Percentiles rank a stretch among this genome's conserved stretches.
Conservation (phyloP, 2,329 filamentous ascomycete species). For the Pseudogymnoascus sp. region DNA sequence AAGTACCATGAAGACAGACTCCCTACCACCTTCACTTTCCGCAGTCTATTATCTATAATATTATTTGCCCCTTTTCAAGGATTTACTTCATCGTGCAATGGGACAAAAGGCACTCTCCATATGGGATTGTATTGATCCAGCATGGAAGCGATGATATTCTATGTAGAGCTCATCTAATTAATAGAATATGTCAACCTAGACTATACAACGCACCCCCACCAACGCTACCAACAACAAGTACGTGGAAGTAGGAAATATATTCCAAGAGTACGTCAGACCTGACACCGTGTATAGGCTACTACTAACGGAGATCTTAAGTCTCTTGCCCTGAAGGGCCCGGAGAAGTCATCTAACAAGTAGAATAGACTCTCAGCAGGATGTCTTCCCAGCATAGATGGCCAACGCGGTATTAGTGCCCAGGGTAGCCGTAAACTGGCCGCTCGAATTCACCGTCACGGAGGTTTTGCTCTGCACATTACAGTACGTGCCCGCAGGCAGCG, state of each 20-base stretch:
- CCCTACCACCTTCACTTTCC: too few relatives aligned
- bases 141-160: too few relatives aligned
- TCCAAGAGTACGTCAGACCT: not conserved
- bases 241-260: not conserved
- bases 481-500: not conserved
- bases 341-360: not conserved
- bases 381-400: not conserved
- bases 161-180: not conserved
- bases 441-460: not conserved
- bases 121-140: too few relatives aligned
- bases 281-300: not conserved
- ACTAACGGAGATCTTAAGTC: not conserved
- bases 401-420: not conserved
- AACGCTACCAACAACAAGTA: not conserved
- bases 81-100: too few relatives aligned
- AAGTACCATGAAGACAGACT: too few relatives aligned
- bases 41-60: too few relatives aligned
- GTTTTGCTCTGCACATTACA: not conserved
- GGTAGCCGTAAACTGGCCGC: not conserved
- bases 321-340: not conserved
- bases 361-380: not conserved
- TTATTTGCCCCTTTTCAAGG: too few relatives aligned
- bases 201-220: not conserved
- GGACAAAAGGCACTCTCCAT: too few relatives aligned
- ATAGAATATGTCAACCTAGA: not conserved